Percentiles rank a stretch among this genome's conserved stretches.
phyloP scores from a whole-genome alignment of 2,329 filamentous ascomycete genomes.

The Stachybotrys chlorohalonatus region DNA sequence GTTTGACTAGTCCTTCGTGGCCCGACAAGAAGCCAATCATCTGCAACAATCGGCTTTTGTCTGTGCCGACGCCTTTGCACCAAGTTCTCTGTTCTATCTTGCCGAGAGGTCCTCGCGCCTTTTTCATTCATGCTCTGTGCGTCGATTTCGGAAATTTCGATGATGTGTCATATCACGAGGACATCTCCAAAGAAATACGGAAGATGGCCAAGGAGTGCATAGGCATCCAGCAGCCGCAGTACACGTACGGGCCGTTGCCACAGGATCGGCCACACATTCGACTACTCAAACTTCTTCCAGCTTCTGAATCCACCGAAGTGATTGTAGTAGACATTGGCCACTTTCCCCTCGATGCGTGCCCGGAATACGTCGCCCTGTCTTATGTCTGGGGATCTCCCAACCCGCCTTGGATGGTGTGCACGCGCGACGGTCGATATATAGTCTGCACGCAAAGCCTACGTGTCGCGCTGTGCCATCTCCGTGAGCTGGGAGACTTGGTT shows the following conservation, averaged over 20 bases:
- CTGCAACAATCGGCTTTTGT: conserved; percentile 5
- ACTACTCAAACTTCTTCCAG: conserved; percentile 2
- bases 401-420: conserved; percentile 4
- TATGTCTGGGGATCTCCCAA: conserved; percentile 2
- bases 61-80: conserved; percentile 2
- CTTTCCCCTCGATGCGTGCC: conserved; percentile 3
- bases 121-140: conserved; percentile 1
- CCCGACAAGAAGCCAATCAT: conserved; percentile 4
- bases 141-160: neutral
- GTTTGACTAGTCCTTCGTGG: conserved; percentile 2
- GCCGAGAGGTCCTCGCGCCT: conserved; percentile 3
- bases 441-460: conserved; percentile 2
- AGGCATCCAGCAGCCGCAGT: conserved; percentile 4
- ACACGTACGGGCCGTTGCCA: conserved; percentile 2
- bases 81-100: conserved; percentile 4
- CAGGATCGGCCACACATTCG: conserved; percentile 3
- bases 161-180: conserved; percentile 1
- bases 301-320: neutral
- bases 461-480: conserved; percentile 1
- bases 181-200: conserved; percentile 1
- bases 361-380: conserved; percentile 4
- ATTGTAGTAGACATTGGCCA: conserved; percentile 4
- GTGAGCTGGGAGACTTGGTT: conserved; percentile 1
- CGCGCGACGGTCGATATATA: conserved; percentile 3
- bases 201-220: conserved; percentile 2